A percentile compares a stretch with the other conserved stretches of the same genome.
Evolutionary conservation across 148 eudicot genomes (phyloP).

Genomic region (Chenopodium suecicum): DNA sequence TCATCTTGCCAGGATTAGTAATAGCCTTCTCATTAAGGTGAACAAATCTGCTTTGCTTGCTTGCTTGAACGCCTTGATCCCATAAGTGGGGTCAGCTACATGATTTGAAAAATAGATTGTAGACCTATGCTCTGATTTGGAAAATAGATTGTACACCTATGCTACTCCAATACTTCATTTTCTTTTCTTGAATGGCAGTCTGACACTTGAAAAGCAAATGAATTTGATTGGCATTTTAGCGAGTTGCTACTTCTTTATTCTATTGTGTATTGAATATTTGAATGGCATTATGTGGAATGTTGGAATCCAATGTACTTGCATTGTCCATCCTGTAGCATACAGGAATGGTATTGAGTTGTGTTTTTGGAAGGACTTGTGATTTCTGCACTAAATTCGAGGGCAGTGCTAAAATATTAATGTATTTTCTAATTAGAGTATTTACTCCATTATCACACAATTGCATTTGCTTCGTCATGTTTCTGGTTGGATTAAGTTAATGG

Average conservation of each 20-base stretch:
- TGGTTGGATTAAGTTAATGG: neutral
- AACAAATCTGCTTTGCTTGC: conserved; percentile 5
- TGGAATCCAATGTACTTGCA: neutral
- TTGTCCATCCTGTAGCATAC: neutral
- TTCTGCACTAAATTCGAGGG: neutral
- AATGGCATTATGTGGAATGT: neutral
- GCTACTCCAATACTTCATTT: neutral
- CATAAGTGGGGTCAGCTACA: too few relatives aligned
- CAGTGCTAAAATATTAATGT: neutral
- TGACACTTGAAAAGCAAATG: neutral
- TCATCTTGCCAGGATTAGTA: conserved; percentile 86
- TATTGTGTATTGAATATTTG: neutral
- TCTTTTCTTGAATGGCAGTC: neutral
- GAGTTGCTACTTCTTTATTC: neutral
- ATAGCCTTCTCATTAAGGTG: conserved; percentile 91
- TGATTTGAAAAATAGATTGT: neutral
- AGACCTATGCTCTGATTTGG: neutral
- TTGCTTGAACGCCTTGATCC: too few relatives aligned
- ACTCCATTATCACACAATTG: neutral
- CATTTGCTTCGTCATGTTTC: neutral
- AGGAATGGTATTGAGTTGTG: neutral
- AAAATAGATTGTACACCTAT: neutral
- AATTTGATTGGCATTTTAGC: neutral
- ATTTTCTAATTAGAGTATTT: neutral
- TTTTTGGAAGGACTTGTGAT: neutral